Evolutionary conservation across 495 filamentous ascomycete species (phyloP), one percentile per base, ranked within the genome.

Genomic region (Halenospora varia): DNA sequence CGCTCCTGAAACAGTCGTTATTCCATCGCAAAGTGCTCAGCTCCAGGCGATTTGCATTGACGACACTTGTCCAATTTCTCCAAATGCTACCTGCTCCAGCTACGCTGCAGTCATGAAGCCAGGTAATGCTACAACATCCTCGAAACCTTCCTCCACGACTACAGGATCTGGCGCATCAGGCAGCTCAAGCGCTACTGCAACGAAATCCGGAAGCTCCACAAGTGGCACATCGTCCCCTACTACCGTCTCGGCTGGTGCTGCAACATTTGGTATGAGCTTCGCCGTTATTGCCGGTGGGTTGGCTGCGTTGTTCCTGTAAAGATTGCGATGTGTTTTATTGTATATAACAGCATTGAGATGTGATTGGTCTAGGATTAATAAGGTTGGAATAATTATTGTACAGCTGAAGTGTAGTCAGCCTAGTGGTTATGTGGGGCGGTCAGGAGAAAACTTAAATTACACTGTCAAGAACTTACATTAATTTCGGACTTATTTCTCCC

Each of bases 31-130:
- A 55, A 65, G 70, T n/a, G 51, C 74, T 11, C 69, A 75, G 42
- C 68, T 77, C n/a, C 73, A 80, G 51, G 60, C 62, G 35, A 72
- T 80, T 51, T 80, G 78, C 63, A 66, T 68, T 51, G 69, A 64
- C 29, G 51, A 67, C 23, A 62, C 53, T 1, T 78, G 74, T 62
- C 75, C 75, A 2, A 45, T 75, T 29, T 55, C 20, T 24, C 35
- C 55, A 1, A 73, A 67, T 13, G 62, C 67, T 23, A 64, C 62
- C 2, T 75, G 71, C 50, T 25, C 53, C 4, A 26, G 44, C 2
- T 71, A 73, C 47, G 59, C 49, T 2, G 18, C 48, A 8, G 56
- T 57, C 15, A 51, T 59, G 25, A 41, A 61, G 39, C 64, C 64
- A 11, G 40, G 51, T 11, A 26, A 48, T 17, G 60, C 51, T 41